Evolutionary conservation across 768 basidiomycete genomes (phyloP).

Genomic region (Suillus bovinus): DNA sequence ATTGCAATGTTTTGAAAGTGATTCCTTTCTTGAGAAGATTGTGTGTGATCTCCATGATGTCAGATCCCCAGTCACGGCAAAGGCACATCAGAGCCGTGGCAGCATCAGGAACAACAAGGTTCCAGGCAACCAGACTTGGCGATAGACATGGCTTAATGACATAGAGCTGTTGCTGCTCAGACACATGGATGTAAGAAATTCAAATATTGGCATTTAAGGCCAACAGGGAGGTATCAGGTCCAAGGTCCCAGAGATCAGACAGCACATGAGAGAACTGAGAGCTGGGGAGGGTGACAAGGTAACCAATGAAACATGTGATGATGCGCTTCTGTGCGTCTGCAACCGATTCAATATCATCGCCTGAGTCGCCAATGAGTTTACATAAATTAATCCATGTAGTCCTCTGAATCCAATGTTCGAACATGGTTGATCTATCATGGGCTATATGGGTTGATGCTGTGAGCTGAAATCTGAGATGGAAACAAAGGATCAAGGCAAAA

Average conservation of each 20-base stretch:
- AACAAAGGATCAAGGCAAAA: not conserved
- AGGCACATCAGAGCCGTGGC: too few relatives aligned
- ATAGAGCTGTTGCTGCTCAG: too few relatives aligned
- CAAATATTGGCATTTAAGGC: too few relatives aligned
- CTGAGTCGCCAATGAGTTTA: not conserved
- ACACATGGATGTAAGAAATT: too few relatives aligned
- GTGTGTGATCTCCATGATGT: too few relatives aligned
- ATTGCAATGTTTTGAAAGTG: too few relatives aligned
- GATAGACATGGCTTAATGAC: too few relatives aligned
- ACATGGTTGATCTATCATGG: too few relatives aligned
- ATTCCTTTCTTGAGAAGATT: too few relatives aligned
- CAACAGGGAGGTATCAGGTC: not conserved
- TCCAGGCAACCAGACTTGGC: too few relatives aligned
- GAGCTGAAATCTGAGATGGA: not conserved
- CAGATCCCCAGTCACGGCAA: too few relatives aligned
- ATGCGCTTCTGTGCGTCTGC: not conserved
- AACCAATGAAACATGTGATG: not conserved
- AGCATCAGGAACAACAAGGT: too few relatives aligned
- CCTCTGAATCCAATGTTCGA: not conserved
- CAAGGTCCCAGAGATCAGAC: slow-evolving; percentile 1
- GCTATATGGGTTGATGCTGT: not conserved
- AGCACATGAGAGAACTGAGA: not conserved
- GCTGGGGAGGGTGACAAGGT: not conserved
- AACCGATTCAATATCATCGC: not conserved
- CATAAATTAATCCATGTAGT: not conserved